phyloP scores from a whole-genome alignment of 371 early-diverging fungal genomes.

The Catenaria anguillulae region DNA sequence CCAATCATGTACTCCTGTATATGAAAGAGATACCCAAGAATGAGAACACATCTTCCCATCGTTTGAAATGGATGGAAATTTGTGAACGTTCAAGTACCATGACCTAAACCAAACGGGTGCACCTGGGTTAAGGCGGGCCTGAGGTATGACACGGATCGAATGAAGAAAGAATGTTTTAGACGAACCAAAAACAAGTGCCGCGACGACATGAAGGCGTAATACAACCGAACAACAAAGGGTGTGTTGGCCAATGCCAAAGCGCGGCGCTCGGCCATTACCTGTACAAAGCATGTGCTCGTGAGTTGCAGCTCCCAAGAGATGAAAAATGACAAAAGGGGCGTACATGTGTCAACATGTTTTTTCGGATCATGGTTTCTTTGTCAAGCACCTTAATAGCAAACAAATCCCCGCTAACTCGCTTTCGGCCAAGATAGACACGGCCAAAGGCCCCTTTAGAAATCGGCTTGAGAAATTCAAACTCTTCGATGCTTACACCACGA shows the following conservation, averaged over 20 bases:
- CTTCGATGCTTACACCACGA: conserved; percentile 40
- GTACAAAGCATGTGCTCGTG: conserved; percentile 87
- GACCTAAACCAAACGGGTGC: not conserved
- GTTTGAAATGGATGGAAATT: too few relatives aligned
- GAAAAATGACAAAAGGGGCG: too few relatives aligned
- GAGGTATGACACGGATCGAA: not conserved
- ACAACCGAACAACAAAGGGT: conserved; percentile 91
- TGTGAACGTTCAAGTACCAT: too few relatives aligned
- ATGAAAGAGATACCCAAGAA: conserved; percentile 27
- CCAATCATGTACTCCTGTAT: conserved; percentile 41
- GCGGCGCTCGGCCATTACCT: conserved; percentile 74
- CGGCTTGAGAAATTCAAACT: conserved; percentile 74
- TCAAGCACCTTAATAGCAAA: conserved; percentile 87
- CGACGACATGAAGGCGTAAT: conserved; percentile 81
- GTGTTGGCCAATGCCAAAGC: conserved; percentile 55
- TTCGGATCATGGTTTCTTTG: conserved; percentile 57
- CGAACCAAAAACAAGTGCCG: not conserved
- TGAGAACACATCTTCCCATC: too few relatives aligned
- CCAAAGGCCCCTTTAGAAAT: conserved; percentile 80
- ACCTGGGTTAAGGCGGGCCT: not conserved
- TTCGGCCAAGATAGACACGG: conserved; percentile 63
- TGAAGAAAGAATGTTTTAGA: not conserved
- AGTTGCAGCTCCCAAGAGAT: too few relatives aligned
- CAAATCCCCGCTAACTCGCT: conserved; percentile 63
- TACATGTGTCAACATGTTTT: too few relatives aligned